Evolutionary conservation across 148 eudicot genomes (phyloP), one percentile per base, ranked within the genome.

Genomic region (Rhododendron ovatum): DNA sequence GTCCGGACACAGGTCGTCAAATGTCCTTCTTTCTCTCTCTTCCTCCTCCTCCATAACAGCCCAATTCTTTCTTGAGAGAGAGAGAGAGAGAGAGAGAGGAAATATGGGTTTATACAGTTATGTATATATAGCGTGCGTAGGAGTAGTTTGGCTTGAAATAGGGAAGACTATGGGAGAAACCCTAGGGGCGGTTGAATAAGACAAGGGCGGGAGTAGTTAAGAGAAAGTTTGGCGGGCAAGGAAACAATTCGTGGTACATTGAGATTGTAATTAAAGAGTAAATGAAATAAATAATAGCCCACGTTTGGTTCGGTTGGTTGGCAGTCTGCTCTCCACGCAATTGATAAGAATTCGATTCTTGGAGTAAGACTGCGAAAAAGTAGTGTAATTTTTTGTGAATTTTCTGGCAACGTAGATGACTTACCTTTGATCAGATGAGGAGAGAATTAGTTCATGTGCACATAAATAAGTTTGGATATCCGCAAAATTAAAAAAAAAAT

Each of bases 121-220:
- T 17, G 8, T 17, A 15, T 75, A 8, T 39, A 71, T 71, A 10
- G 4, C 26, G 4, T 18, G 41, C 17, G 45, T 15, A 59, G n/a
- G 20, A 55, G 61, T 55, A 15, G 61, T 55, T 53, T 3, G 55
- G 55, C 13, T 74, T 33, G 39, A 55, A 74, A 5, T 37, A 33
- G 20, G 3, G 37, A 73, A 61, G 26, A 33, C 39, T 33, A 28
- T 14, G 78, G 78, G n/a, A 33, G 39, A 75, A 75, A 35, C 78
- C 78, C 47, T 71, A 71, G n/a, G 45, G 79, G 79, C 79, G 47
- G 79, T 75, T 75, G 1, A 75, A 75, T 20, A 75, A 75, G 47
- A 39, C 26, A 41, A 76, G 13, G 28, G 20, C 39, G 26, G 48
- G 47, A 7, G n/a, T 7, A 22, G 26, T 77, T 77, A 77, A 8